phyloP scores from a whole-genome alignment of 2,329 filamentous ascomycete genomes.

The Orbilia brochopaga region DNA sequence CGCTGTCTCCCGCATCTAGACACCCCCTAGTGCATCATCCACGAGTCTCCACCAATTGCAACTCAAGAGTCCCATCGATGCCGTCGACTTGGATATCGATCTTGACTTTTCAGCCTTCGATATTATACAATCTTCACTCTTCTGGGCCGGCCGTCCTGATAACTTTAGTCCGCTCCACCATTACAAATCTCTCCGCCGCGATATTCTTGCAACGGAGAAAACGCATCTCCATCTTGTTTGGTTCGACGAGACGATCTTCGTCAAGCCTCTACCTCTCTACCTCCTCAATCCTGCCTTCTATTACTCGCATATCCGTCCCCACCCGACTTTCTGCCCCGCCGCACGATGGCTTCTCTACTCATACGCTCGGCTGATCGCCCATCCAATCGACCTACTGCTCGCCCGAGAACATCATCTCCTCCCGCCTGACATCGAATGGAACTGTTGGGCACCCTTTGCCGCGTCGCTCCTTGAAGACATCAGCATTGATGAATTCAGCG shows the following conservation, averaged over 20 bases:
- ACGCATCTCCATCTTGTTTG: conserved; percentile 58
- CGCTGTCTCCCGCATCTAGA: too few species aligned
- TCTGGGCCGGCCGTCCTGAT: conserved; percentile 11
- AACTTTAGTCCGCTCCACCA: conserved; percentile 7
- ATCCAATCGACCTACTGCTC: conserved; percentile 55
- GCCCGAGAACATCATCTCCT: background rate
- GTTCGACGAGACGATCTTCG: conserved; percentile 55
- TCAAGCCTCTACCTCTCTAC: conserved; percentile 57
- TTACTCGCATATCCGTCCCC: conserved; percentile 13
- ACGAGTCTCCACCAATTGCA: background rate
- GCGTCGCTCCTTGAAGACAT: background rate
- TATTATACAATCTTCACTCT: background rate
- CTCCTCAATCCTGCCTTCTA: conserved; percentile 55
- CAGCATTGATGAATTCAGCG: conserved; percentile 7
- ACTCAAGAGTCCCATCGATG: background rate
- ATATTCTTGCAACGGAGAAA: conserved; percentile 57
- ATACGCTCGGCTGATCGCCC: conserved; percentile 56
- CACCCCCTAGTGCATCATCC: too few species aligned
- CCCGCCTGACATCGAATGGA: background rate
- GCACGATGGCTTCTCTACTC: conserved; percentile 57
- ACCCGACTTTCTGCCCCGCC: conserved; percentile 9
- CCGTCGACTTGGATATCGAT: background rate
- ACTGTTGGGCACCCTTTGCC: conserved; percentile 4
- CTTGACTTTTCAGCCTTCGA: conserved; percentile 13
- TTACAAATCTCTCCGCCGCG: conserved; percentile 43